Evolutionary conservation across 164 flowering plant species (phyloP).

Genomic region (Chimonanthus salicifolius): DNA sequence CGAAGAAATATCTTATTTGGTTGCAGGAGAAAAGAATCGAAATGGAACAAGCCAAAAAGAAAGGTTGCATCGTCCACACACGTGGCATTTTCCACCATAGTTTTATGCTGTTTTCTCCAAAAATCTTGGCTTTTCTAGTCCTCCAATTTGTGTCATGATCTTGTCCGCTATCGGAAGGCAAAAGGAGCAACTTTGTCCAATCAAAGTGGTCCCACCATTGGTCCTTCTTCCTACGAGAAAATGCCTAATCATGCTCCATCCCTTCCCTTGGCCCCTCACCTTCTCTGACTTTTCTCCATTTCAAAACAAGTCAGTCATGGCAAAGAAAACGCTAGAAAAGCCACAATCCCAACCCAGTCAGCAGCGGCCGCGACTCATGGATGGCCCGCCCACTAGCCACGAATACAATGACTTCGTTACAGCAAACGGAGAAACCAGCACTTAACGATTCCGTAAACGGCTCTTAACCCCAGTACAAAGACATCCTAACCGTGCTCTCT

Average conservation of each 20-base stretch:
- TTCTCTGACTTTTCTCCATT: not conserved
- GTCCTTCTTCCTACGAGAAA: not conserved
- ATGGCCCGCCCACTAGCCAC: no score
- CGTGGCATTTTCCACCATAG: no score
- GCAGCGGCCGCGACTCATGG: not conserved
- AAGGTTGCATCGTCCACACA: no score
- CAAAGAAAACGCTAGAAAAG: not conserved
- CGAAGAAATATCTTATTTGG: no score
- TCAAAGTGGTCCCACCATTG: not conserved
- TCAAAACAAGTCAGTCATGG: not conserved
- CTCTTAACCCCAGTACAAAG: conserved; percentile 2
- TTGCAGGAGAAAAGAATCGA: no score
- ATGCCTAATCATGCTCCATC: not conserved
- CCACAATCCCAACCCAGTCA: not conserved
- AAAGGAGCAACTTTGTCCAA: not conserved
- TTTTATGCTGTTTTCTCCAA: not conserved
- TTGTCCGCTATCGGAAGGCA: not conserved
- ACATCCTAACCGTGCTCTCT: not conserved
- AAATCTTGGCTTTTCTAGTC: not conserved
- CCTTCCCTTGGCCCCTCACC: not conserved
- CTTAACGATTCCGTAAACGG: not conserved
- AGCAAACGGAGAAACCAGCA: not conserved
- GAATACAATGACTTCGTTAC: not conserved
- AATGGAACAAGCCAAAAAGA: no score
- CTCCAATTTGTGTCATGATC: not conserved